phyloP scores from a whole-genome alignment of 225 moss, liverwort and hornwort species.

The Pseudoscleropodium purum region DNA sequence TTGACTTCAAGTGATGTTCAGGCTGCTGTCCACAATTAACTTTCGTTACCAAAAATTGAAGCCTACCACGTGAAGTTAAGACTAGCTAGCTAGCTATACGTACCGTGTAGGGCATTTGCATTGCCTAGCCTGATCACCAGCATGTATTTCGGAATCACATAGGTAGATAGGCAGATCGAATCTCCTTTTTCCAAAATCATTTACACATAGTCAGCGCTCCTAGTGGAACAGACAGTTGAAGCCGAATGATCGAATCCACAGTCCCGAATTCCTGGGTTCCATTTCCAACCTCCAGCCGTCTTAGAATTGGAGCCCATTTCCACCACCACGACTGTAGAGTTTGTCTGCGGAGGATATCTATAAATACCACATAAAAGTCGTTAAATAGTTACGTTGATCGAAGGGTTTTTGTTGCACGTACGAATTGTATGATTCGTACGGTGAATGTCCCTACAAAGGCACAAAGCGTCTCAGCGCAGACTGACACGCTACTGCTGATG shows the following conservation, averaged over 20 bases:
- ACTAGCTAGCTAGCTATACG: not conserved
- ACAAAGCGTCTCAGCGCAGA: not conserved
- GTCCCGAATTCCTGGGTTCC: not conserved
- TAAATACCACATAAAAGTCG: not conserved
- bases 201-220: not conserved
- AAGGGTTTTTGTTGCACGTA: not conserved
- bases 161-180: not conserved
- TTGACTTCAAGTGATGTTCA: not conserved
- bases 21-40: not conserved
- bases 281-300: not conserved
- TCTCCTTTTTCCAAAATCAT: not conserved
- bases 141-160: not conserved
- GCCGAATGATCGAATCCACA: not conserved
- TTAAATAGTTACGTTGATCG: not conserved
- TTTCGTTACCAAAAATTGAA: not conserved
- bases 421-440: not conserved
- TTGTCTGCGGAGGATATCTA: not conserved
- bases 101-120: not conserved
- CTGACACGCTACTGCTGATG: not conserved
- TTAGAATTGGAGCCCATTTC: not conserved
- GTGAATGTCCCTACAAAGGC: not conserved
- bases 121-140: not conserved
- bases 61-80: not conserved
- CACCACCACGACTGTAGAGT: not conserved
- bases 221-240: not conserved